Base-by-base conservation (phyloP, 345 rosid genomes). In the Orychophragmus violaceus region DNA sequence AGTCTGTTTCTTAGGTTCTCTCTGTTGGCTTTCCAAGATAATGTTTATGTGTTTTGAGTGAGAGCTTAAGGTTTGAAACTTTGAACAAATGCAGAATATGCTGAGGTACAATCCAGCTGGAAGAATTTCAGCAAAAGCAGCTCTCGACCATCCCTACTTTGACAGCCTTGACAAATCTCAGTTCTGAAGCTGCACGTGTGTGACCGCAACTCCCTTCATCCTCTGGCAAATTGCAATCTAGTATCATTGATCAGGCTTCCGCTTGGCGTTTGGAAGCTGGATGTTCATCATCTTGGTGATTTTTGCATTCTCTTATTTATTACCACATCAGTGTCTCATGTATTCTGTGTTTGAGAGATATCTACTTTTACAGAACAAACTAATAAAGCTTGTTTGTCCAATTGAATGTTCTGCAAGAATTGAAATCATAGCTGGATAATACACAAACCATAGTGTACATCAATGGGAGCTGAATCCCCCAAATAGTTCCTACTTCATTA, bases 121-220 rank as follows among this genome's bases (percentile, higher is more conserved):
- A 64, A 89, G 98, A 75, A 84, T 91, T 41, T 85, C 95, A 0
- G 98, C 98, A n/a, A 82, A 87, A 79, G 74, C 55, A 68, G 98
- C 96, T 30, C 83, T 89, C 1, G 92, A 89, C 79, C 96, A 91
- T 71, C 92, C 96, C 17, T 93, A 82, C 65, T 90, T 93, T 46
- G 94, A 88, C 70, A 79, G 82, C 77, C 90, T 93, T 21, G 98
- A 88, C 83, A 90, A 90, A 77, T 94, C 97, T 68, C 99, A 90
- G 64, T 94, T 78, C 82, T 94, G 77, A 91, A 76, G 57, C 51
- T 56, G 62, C 10, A 17, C 16, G 1, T 11, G 35, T 30, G 5
- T 18, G 41, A 17, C 3, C 27, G 3, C 78, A 13, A 87, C 81
- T 82, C 88, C 84, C 82, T 81, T 77, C 61, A 69, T 23, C n/a